phyloP scores from a whole-genome alignment of 257 asterid genomes.

The Primulina huaijiensis region DNA sequence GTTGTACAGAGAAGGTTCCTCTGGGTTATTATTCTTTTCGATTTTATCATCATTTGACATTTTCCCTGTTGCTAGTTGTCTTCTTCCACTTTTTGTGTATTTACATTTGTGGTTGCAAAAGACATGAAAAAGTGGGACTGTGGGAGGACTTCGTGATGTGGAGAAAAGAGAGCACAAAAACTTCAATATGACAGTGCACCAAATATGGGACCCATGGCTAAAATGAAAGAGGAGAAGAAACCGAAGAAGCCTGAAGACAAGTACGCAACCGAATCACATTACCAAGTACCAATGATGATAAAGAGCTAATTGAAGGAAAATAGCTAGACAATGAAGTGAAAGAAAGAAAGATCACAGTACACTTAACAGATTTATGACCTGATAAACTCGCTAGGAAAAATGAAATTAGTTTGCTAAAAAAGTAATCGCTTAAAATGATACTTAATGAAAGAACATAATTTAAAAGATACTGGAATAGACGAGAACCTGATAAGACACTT shows the following conservation, averaged over 20 bases:
- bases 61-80: no score
- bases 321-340: conserved; percentile 11
- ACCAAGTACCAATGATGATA: neutral
- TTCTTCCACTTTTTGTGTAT: no score
- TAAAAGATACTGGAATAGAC: conserved; percentile 11
- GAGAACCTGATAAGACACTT: conserved; percentile 59
- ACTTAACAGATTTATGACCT: conserved; percentile 1
- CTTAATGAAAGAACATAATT: neutral
- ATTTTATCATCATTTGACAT: no score
- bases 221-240: neutral
- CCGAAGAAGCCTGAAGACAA: conserved; percentile 1
- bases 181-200: neutral
- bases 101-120: no score
- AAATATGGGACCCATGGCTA: neutral
- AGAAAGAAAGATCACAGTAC: neutral
- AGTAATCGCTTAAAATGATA: neutral
- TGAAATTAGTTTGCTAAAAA: neutral
- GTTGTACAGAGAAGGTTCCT: no score
- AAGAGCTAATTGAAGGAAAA: no score
- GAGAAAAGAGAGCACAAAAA: neutral
- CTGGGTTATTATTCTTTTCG: no score
- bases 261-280: neutral
- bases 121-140: conserved; percentile 1
- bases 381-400: neutral
- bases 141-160: neutral